Percentiles rank a stretch among this genome's conserved stretches.
phyloP scores from a whole-genome alignment of 2,329 filamentous ascomycete species.

The Fusarium lyarnte region DNA sequence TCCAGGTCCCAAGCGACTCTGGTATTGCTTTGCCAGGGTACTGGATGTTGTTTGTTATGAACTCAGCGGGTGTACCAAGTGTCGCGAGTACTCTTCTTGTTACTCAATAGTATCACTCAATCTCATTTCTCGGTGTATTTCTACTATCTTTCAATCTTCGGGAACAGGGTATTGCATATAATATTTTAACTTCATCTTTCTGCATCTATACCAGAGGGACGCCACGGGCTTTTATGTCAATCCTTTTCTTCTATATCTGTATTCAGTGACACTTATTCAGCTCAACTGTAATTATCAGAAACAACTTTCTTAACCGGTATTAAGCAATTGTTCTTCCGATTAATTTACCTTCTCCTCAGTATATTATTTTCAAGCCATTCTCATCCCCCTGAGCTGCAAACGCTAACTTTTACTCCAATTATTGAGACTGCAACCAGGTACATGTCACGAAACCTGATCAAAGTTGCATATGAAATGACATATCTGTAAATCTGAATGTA shows the following conservation, averaged over 20 bases:
- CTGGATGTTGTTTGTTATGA: conserved; percentile 33
- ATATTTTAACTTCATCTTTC: no score
- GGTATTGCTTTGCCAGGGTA: conserved; percentile 28
- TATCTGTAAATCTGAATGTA: no score
- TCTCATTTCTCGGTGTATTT: no score
- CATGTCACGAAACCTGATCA: background rate
- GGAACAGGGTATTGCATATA: no score
- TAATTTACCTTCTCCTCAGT: no score
- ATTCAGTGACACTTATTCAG: no score
- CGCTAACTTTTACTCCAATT: no score
- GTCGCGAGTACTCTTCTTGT: conserved; percentile 7
- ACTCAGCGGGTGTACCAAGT: conserved; percentile 27
- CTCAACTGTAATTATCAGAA: background rate
- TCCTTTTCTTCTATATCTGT: background rate
- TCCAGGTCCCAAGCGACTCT: conserved; percentile 18
- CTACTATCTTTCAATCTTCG: background rate
- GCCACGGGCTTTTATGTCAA: fast-evolving
- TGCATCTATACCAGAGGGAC: fast-evolving
- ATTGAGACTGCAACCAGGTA: no score
- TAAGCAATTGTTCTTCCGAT: no score
- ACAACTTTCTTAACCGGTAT: background rate
- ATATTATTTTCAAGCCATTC: no score
- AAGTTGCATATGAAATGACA: background rate
- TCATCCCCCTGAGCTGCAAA: no score
- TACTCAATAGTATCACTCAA: background rate